phyloP scores from a whole-genome alignment of 2,329 filamentous ascomycete genomes.

The Pseudocercospora ulei region DNA sequence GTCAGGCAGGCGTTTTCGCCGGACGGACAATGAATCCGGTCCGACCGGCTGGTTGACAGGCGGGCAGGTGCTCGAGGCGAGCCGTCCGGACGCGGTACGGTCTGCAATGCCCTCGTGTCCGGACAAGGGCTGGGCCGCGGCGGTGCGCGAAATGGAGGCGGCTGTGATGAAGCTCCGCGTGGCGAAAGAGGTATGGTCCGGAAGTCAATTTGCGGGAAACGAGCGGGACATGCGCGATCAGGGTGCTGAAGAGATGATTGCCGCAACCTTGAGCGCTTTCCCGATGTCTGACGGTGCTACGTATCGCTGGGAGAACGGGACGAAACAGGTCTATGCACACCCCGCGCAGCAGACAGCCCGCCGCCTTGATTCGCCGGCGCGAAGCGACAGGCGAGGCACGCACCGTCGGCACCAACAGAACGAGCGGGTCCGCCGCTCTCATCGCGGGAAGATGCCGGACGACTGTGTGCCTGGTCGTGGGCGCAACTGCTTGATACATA shows the following conservation, averaged over 20 bases:
- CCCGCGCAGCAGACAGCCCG: slow-evolving; percentile 2
- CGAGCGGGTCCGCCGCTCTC: slow-evolving; percentile 2
- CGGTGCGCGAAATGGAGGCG: too few relatives aligned
- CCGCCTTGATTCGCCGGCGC: not conserved
- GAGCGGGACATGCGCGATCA: too few relatives aligned
- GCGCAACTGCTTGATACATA: slow-evolving; percentile 1
- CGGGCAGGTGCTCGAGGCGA: slow-evolving; percentile 6
- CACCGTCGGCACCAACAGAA: slow-evolving; percentile 8
- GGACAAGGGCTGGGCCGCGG: not conserved
- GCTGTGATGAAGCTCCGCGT: not conserved
- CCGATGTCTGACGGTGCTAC: too few relatives aligned
- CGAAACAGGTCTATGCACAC: not conserved
- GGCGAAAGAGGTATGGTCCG: too few relatives aligned
- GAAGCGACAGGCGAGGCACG: slow-evolving; percentile 8
- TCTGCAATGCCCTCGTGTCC: not conserved
- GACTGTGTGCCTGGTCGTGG: too few relatives aligned
- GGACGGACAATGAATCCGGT: not conserved
- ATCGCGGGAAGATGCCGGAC: not conserved
- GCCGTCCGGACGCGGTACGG: slow-evolving; percentile 3
- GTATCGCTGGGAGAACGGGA: not conserved
- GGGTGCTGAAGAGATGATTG: not conserved
- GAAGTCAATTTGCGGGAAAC: too few relatives aligned
- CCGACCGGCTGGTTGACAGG: not conserved
- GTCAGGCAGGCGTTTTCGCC: slow-evolving; percentile 1
- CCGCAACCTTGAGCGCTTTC: not conserved